Base-by-base conservation (phyloP, 169 alveolate species). In the Plasmodium gonderi region DNA sequence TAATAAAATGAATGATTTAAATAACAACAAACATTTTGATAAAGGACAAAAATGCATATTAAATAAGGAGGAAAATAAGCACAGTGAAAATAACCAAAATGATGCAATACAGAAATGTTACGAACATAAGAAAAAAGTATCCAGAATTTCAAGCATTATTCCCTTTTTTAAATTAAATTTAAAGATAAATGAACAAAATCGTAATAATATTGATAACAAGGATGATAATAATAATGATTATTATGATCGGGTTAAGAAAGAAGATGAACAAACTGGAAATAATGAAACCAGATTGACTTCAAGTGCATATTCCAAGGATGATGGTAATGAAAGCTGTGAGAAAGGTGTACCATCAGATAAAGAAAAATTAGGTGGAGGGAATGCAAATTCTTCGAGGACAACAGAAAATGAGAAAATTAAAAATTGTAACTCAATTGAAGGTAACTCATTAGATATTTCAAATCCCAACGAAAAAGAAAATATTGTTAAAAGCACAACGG, bases 341-440 rank as follows among this genome's bases (percentile, higher is more conserved):
- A 60, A 60, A 60, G 36, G 72, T 5, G 17, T 20, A 60, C n/a
- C n/a, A 60, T 29, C 17, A 23, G 38, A 23, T 12, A 60, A 60
- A 60, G 2, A 29, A 12, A 60, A 60, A 60, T 23, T 60, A 23
- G 72, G 26, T 36, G 38, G 72, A 60, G 72, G 26, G 9, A 60
- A 60, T 2, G 31, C 9, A 3, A 60, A 51, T 9, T 38, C 45
- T 40, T 17, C 65, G 1, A 29, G 42, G 20, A 49, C 5, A 26
- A 23, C 49, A 49, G 40, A 49, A n/a, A 64, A 78, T 26, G 76
- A 78, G 69, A 67, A 49, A 31, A 64, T 64, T 64, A 78, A 78
- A 49, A 36, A 49, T 49, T 6, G 75, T 26, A 7, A 26, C 20
- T 20, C 60, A 8, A 14, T 78, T 11, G 42, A 26, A 79, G 44